Conservation (phyloP, 164 flowering plant species). For the Chloranthus sessilifolius region DNA sequence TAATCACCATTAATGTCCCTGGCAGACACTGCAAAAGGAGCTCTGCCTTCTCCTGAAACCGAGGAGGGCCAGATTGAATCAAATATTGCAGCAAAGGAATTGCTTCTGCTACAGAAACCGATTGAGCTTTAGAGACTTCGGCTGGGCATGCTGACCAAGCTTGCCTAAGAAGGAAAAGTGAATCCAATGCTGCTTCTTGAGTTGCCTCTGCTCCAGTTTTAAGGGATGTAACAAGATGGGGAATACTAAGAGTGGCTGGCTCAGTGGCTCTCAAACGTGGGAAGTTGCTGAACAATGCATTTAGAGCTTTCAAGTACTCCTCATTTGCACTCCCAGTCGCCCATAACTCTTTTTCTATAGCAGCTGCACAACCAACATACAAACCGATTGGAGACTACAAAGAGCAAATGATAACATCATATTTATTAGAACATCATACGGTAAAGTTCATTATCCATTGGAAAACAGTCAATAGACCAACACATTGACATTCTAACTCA, state of each 20-base stretch:
- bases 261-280: conserved; percentile 95
- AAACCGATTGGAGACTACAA: background rate
- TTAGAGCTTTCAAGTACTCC: conserved; percentile 83
- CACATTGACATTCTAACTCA: too few species aligned
- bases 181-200: conserved; percentile 95
- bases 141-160: conserved; percentile 99
- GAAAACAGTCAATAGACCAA: too few species aligned
- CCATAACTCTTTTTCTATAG: conserved; percentile 94
- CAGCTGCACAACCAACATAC: conserved; percentile 54
- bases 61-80: conserved; percentile 97
- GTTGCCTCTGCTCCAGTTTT: conserved; percentile 87
- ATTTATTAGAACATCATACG: too few species aligned
- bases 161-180: conserved; percentile 86
- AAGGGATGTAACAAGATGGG: conserved; percentile 84
- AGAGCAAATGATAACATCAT: too few species aligned
- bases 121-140: conserved; percentile 90
- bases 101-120: conserved; percentile 95
- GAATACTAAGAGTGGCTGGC: conserved; percentile 94
- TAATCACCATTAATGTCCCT: conserved; percentile 76
- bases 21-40: conserved; percentile 94
- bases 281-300: conserved; percentile 78
- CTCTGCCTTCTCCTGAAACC: conserved; percentile 96
- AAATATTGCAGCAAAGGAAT: conserved; percentile 87
- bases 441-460: too few species aligned
- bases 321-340: conserved; percentile 84